phyloP scores from a whole-genome alignment of 352 stramenopile species.

The Globisporangium radiosum region DNA sequence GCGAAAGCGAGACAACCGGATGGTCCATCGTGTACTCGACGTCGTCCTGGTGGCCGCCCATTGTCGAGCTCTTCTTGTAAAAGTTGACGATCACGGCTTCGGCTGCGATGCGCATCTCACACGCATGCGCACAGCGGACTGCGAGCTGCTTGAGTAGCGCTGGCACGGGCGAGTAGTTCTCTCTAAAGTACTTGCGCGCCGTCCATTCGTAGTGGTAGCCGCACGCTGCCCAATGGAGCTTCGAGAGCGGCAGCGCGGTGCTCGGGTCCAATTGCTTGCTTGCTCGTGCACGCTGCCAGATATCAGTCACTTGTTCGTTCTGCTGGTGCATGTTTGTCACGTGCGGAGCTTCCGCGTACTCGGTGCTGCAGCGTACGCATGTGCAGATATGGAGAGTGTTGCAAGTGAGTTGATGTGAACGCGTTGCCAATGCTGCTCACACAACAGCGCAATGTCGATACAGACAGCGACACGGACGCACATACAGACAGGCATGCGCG shows the following conservation, averaged over 20 bases:
- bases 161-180: conserved; percentile 50
- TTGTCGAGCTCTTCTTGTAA: conserved; percentile 70
- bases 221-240: conserved; percentile 63
- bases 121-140: conserved; percentile 33
- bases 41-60: conserved; percentile 81
- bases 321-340: conserved; percentile 77
- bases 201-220: conserved; percentile 85
- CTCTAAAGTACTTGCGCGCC: conserved; percentile 50
- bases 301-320: conserved; percentile 31
- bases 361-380: conserved; percentile 26
- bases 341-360: conserved; percentile 65
- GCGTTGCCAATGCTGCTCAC: no score
- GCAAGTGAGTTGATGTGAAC: background rate
- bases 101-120: conserved; percentile 39
- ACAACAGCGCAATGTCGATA: no score
- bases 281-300: conserved; percentile 45
- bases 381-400: background rate
- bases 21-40: conserved; percentile 81
- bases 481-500: conserved; percentile 53
- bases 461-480: background rate
- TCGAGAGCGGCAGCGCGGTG: conserved; percentile 35
- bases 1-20: conserved; percentile 71
- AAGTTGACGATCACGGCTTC: conserved; percentile 83
- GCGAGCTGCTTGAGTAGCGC: conserved; percentile 35
- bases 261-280: conserved; percentile 32